phyloP scores from a whole-genome alignment of 768 basidiomycete species.

The Russula abietina region DNA sequence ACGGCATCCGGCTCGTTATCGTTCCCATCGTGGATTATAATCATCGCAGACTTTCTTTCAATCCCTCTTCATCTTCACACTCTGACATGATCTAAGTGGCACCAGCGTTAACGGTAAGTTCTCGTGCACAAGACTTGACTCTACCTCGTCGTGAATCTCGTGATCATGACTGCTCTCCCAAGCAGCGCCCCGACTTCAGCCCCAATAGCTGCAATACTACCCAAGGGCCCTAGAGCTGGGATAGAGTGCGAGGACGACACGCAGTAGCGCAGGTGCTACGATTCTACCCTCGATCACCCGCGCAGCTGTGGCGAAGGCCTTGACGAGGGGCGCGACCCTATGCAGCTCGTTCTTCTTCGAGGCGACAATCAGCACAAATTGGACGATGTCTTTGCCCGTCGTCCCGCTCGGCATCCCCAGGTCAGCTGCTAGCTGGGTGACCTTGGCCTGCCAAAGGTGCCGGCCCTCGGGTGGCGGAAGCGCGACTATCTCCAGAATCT shows the following conservation, averaged over 20 bases:
- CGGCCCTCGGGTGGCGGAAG: background rate
- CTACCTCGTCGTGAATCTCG: slow-evolving; percentile 15
- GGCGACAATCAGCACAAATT: background rate
- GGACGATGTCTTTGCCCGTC: background rate
- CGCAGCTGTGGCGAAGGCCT: background rate
- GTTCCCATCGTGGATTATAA: no score
- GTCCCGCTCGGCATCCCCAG: background rate
- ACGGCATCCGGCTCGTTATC: background rate
- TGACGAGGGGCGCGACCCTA: background rate
- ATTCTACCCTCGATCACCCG: slow-evolving; percentile 1
- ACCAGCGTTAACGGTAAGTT: background rate
- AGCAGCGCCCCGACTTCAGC: background rate
- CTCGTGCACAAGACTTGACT: background rate
- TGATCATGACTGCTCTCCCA: background rate
- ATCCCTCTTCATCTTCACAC: background rate
- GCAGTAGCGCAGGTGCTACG: background rate
- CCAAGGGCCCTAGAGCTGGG: background rate
- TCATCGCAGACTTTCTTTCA: background rate
- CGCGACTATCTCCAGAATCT: background rate
- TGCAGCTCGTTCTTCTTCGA: slow-evolving; percentile 1
- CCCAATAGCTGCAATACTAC: background rate
- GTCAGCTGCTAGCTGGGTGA: background rate
- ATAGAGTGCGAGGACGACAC: background rate
- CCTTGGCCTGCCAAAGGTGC: background rate
- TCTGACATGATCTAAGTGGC: no score